Percentiles rank a stretch among this genome's conserved stretches.
These are phyloP conservation scores for Colletotrichum gloeosporioides DNA, from an alignment of 2,329 filamentous ascomycete genomes.

Conservation along the genomic window DNA sequence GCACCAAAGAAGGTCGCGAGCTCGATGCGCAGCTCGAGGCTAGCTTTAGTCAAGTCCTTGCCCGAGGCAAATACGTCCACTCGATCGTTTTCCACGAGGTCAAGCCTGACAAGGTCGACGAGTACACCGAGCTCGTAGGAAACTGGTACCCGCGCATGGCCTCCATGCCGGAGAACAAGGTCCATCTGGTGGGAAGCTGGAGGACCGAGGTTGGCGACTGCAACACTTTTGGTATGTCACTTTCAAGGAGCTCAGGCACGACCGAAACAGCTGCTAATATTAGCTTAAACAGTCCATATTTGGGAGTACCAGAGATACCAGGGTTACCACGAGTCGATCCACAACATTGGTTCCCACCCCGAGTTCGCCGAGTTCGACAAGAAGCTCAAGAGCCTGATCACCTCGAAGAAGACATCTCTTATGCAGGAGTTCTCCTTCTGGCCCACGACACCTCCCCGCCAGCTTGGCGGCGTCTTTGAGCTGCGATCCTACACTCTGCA, in stretches of 20 bases:
- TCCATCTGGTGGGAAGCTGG: conserved; percentile 97
- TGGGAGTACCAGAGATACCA: conserved; percentile 99
- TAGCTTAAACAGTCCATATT: conserved; percentile 79
- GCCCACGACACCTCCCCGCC: conserved; percentile 90
- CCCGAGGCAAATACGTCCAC: conserved; percentile 97
- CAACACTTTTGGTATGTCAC: conserved; percentile 84
- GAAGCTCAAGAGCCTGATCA: conserved; percentile 86
- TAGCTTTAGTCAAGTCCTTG: conserved; percentile 93
- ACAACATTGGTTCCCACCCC: conserved; percentile 82
- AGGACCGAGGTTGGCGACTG: conserved; percentile 96
- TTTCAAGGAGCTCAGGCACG: neutral
- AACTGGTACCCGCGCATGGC: conserved; percentile 94
- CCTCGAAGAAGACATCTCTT: conserved; percentile 82
- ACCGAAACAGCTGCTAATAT: conserved; percentile 2
- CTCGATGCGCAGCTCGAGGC: conserved; percentile 95
- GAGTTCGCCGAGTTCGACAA: conserved; percentile 84
- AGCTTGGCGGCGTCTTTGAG: conserved; percentile 93
- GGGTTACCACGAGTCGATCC: conserved; percentile 90
- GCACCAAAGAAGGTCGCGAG: conserved; percentile 92
- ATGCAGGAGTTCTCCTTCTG: conserved; percentile 99
- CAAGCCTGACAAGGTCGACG: conserved; percentile 92
- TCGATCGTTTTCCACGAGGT: conserved; percentile 97
- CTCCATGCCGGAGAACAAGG: conserved; percentile 83
- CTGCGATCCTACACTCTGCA: conserved; percentile 95
- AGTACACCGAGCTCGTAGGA: conserved; percentile 90